phyloP scores from a whole-genome alignment of 129 eudicot species.

The Erigeron canadensis region DNA sequence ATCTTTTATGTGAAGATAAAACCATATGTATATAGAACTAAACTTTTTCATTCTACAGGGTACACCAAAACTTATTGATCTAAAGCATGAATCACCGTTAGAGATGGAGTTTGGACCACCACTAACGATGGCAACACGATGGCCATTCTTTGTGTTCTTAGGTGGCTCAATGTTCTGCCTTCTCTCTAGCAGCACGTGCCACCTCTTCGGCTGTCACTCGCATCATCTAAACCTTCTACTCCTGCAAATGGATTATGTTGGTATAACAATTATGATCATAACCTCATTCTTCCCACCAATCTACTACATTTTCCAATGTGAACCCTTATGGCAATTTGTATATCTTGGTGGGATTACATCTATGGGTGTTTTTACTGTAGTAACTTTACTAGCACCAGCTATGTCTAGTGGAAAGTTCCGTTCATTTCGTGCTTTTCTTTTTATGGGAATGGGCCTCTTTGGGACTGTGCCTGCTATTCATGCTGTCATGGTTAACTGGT shows the following conservation, averaged over 20 bases:
- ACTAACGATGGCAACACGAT: conserved; percentile 39
- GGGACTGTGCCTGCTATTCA: conserved; percentile 83
- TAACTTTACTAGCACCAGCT: conserved; percentile 66
- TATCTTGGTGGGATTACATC: conserved; percentile 71
- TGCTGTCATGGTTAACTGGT: conserved; percentile 66
- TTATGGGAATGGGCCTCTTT: conserved; percentile 83
- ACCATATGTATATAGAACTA: conserved; percentile 13
- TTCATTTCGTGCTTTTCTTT: conserved; percentile 64
- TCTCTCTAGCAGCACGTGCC: conserved; percentile 86
- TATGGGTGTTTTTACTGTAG: conserved; percentile 64
- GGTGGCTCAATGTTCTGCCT: conserved; percentile 96
- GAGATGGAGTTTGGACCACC: conserved; percentile 42
- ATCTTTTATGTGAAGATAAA: background rate
- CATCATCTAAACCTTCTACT: conserved; percentile 51
- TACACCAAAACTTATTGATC: conserved; percentile 49
- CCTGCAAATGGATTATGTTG: conserved; percentile 74
- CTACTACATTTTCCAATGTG: conserved; percentile 89
- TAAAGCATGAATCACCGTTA: conserved; percentile 51
- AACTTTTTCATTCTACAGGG: conserved; percentile 39
- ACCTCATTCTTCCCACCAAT: conserved; percentile 94
- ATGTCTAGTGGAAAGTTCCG: conserved; percentile 71
- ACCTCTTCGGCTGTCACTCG: conserved; percentile 87
- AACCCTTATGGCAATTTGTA: conserved; percentile 72
- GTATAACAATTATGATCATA: conserved; percentile 84
- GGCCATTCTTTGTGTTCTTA: conserved; percentile 88